A percentile compares a stretch with the other conserved stretches of the same genome.
Conservation (phyloP, 257 asterid species). For the Solanum chiquidenum region DNA sequence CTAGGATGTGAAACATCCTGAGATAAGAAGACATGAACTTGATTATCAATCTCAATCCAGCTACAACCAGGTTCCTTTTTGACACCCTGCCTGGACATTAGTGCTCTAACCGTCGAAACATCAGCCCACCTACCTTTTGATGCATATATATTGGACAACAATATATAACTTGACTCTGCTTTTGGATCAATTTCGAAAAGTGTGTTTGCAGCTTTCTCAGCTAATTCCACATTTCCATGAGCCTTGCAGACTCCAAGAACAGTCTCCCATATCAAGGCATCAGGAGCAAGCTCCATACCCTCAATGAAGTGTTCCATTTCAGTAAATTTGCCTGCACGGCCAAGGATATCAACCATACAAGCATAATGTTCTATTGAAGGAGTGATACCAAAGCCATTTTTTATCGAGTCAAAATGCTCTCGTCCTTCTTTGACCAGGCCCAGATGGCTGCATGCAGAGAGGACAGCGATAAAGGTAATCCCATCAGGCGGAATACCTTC, state of each 20-base stretch:
- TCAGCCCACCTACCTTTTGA: slow-evolving; percentile 65
- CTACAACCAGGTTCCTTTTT: slow-evolving; percentile 91
- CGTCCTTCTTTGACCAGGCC: slow-evolving; percentile 68
- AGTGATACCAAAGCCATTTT: slow-evolving; percentile 33
- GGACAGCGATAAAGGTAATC: slow-evolving; percentile 59
- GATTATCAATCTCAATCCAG: slow-evolving; percentile 63
- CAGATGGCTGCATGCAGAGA: slow-evolving; percentile 81
- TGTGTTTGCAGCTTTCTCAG: slow-evolving; percentile 60
- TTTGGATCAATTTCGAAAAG: slow-evolving; percentile 49
- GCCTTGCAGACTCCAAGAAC: slow-evolving; percentile 63
- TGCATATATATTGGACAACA: slow-evolving; percentile 70
- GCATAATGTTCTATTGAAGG: slow-evolving; percentile 68
- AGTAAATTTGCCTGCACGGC: slow-evolving; percentile 62
- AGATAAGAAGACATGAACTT: slow-evolving; percentile 63
- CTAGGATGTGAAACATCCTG: slow-evolving; percentile 66
- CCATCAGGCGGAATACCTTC: slow-evolving; percentile 39
- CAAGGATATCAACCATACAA: slow-evolving; percentile 72
- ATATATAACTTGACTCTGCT: slow-evolving; percentile 49
- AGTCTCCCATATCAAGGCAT: slow-evolving; percentile 67
- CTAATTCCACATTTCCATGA: slow-evolving; percentile 67
- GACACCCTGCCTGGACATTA: slow-evolving; percentile 50
- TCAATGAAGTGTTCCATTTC: slow-evolving; percentile 55
- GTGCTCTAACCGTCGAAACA: slow-evolving; percentile 45
- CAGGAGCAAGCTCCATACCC: slow-evolving; percentile 49
- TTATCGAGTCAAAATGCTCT: slow-evolving; percentile 43